Conservation (phyloP, 352 stramenopile genomes). For the Phytopythium kandeliae region DNA sequence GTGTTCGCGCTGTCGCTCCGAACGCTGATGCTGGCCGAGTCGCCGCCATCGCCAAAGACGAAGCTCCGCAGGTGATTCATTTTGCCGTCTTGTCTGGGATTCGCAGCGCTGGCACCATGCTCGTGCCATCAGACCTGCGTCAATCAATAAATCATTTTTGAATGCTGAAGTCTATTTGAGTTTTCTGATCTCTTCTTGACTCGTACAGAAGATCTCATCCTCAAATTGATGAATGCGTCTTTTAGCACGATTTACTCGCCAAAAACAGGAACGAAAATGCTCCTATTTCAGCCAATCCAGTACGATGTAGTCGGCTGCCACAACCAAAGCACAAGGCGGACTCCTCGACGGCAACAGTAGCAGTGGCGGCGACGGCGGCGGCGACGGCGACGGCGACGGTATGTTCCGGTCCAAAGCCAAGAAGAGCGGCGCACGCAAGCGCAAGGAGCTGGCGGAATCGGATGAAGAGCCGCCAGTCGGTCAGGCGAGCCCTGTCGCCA, state of each 20-base stretch:
- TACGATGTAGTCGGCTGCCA: too few relatives aligned
- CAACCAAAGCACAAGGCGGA: too few relatives aligned
- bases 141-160: too few relatives aligned
- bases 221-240: too few relatives aligned
- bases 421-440: conserved; percentile 28
- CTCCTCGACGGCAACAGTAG: conserved; percentile 1
- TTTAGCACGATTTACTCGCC: too few relatives aligned
- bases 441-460: conserved; percentile 18
- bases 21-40: neutral
- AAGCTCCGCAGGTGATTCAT: conserved; percentile 34
- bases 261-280: too few relatives aligned
- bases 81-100: neutral
- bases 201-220: too few relatives aligned
- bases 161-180: too few relatives aligned
- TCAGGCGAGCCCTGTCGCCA: conserved; percentile 2
- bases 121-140: too few relatives aligned
- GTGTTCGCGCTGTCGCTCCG: neutral
- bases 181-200: too few relatives aligned
- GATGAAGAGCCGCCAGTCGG: neutral
- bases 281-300: neutral
- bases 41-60: conserved; percentile 20
- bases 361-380: too few relatives aligned
- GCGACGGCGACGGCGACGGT: neutral
- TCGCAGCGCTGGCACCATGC: too few relatives aligned
- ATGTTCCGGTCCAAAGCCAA: conserved; percentile 49